Evolutionary conservation across 805 yeast species (phyloP), one percentile per base, ranked within the genome.

Genomic region (Groenewaldozyma tartarivorans): DNA sequence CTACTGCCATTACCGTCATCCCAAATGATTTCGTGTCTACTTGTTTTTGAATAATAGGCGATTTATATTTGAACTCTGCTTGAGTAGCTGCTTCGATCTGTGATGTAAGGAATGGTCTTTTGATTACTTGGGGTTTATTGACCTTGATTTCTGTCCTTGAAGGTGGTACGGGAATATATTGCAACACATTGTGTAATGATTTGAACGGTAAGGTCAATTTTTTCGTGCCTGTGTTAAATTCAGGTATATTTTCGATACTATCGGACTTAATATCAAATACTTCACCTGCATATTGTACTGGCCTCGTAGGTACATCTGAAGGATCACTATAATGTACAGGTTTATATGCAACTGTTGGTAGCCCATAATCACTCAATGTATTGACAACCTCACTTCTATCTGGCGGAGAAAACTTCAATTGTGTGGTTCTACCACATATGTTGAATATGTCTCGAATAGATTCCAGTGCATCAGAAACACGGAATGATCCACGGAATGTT

Each of bases 231-330:
- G n/a, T n/a, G n/a, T n/a, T n/a, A n/a, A n/a, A n/a, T n/a, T n/a
- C n/a, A n/a, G n/a, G n/a, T n/a, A n/a, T n/a, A n/a, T n/a, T n/a
- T n/a, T n/a, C n/a, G n/a, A n/a, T n/a, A n/a, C n/a, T n/a, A 2
- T 57, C 50, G 0, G 77, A 71, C 9, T 60, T 56, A 1, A 82
- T 58, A 1, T 60, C 62, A 46, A 77, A 76, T 48, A 71, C 74
- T 45, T 69, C 75, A 4, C 87, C 88, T 1, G 88, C 88, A 58
- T 75, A 79, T 1, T 73, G 58, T 41, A 80, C 71, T 0, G 90
- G 79, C 7, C 59, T 57, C 4, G 57, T 51, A 1, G 74, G 79
- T 4, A 71, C 61, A 49, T 84, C 88, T 1, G 57, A 51, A 0
- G 64, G 49, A 13, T 70, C 67, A 20, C 77, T 70, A 49, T 75